A percentile compares a stretch with the other conserved stretches of the same genome.
Evolutionary conservation across 805 yeast species (phyloP).

Genomic region (Wickerhamiella cacticola): DNA sequence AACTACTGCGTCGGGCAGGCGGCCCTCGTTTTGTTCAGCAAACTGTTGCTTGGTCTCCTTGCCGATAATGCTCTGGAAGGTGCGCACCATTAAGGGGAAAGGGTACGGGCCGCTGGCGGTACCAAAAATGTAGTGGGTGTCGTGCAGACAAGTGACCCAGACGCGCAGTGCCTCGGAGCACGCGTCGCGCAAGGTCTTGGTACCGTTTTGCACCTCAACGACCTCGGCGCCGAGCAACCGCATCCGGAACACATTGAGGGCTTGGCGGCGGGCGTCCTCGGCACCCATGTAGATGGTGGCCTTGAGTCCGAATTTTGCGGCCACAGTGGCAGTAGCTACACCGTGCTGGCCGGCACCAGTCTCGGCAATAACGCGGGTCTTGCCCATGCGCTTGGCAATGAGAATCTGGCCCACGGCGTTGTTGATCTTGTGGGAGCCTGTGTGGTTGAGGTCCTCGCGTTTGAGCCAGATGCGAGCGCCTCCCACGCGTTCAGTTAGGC

Average conservation of each 20-base stretch:
- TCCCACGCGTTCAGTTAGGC: conserved; percentile 80
- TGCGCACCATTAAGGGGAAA: conserved; percentile 93
- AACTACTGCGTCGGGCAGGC: conserved; percentile 82
- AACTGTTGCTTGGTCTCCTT: conserved; percentile 88
- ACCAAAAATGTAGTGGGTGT: conserved; percentile 93
- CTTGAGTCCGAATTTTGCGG: conserved; percentile 61
- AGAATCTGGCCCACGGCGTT: conserved; percentile 38
- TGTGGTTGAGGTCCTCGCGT: conserved; percentile 69
- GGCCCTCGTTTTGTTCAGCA: conserved; percentile 49
- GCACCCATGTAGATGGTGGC: conserved; percentile 99
- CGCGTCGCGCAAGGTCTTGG: conserved; percentile 93
- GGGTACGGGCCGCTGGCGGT: conserved; percentile 99
- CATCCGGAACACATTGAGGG: conserved; percentile 95
- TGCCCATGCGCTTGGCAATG: conserved; percentile 36
- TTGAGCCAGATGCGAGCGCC: conserved; percentile 97
- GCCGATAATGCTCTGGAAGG: conserved; percentile 97
- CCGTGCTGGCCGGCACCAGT: conserved; percentile 45
- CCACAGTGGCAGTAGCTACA: conserved; percentile 41
- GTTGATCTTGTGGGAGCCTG: conserved; percentile 39
- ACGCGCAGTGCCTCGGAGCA: conserved; percentile 91
- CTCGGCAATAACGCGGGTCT: conserved; percentile 37
- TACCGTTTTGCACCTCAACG: conserved; percentile 86
- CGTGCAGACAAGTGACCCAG: conserved; percentile 81
- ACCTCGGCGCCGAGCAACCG: conserved; percentile 92
- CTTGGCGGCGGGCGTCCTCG: conserved; percentile 97